Base-by-base conservation (phyloP, 306 rosid species). In the Malus orientalis region DNA sequence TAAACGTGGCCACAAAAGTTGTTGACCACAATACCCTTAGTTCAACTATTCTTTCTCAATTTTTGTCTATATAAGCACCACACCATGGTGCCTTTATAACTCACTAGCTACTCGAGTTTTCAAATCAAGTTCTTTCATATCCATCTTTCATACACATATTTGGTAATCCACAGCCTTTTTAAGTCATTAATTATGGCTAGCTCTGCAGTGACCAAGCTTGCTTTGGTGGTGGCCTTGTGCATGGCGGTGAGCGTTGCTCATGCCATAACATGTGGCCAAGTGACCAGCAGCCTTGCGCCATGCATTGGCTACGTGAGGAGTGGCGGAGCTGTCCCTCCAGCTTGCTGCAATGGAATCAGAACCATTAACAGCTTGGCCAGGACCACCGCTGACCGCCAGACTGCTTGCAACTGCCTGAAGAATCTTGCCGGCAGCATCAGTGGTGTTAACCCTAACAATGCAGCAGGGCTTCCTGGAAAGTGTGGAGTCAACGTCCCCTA, bases 401-500 rank as follows among this genome's bases (percentile, higher is more conserved):
- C 22, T 0, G 53, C 61, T 3, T 93, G 92, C 45, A 73, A 54
- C 12, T 93, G 97, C 84, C 65, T 93, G 74, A 79, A 88, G 22
- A 29, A 22, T 0, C 53, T 79, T 2, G 23, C 85, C 3, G 5
- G 16, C 3, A 2, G 11, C 0, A 0, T 80, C 29, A 14, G n/a
- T 0, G 69, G 80, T 13, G 10, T 88, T n/a, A 78, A 82, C 15
- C 0, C 10, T 14, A 2, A 0, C 12, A 36, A 33, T 5, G 88
- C 82, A 0, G 78, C 61, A 3, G 2, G 75, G 13, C 90, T 85
- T 42, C 95, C 93, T 0, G 64, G 22, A 16, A 79, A 64, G 42
- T 89, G 93, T 6, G 84, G 89, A 6, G 84, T 91, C 33, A 70
- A 30, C 54, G 33, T 89, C 76, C 92, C 89, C 71, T 91, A 83